A percentile compares a stretch with the other conserved stretches of the same genome.
These are phyloP conservation scores for Elongisporangium senticosum DNA, from an alignment of 352 stramenopile genomes.

Conservation along the genomic window DNA sequence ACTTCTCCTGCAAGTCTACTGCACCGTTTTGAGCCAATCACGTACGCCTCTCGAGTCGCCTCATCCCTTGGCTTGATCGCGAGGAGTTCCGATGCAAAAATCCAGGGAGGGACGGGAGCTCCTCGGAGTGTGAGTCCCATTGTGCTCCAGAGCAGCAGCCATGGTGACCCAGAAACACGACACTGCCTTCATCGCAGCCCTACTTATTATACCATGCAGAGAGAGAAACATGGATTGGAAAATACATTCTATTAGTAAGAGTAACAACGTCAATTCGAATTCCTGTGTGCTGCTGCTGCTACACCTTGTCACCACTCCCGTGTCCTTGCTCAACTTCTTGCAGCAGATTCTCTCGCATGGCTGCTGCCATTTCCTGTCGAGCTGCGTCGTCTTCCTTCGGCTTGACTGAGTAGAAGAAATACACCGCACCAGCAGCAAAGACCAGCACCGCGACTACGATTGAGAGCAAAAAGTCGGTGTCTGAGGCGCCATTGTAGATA, in stretches of 20 bases:
- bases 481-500: constrained; percentile 51
- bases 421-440: constrained; percentile 37
- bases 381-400: constrained; percentile 1
- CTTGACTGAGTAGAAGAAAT: constrained; percentile 29
- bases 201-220: too few species aligned
- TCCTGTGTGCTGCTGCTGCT: neutral
- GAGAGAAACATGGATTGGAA: too few species aligned
- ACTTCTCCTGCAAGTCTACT: too few species aligned
- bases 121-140: too few species aligned
- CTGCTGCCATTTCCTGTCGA: neutral
- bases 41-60: neutral
- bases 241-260: too few species aligned
- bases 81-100: neutral
- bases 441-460: constrained; percentile 41
- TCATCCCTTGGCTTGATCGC: neutral
- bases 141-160: neutral
- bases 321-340: neutral
- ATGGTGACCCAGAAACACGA: too few species aligned
- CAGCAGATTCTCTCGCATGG: neutral
- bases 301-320: neutral
- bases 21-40: neutral
- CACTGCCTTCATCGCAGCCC: too few species aligned
- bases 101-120: neutral
- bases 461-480: constrained; percentile 52
- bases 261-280: too few species aligned